Evolutionary conservation across 2,329 filamentous ascomycete species (phyloP).

Genomic region (Corynespora cassiicola): DNA sequence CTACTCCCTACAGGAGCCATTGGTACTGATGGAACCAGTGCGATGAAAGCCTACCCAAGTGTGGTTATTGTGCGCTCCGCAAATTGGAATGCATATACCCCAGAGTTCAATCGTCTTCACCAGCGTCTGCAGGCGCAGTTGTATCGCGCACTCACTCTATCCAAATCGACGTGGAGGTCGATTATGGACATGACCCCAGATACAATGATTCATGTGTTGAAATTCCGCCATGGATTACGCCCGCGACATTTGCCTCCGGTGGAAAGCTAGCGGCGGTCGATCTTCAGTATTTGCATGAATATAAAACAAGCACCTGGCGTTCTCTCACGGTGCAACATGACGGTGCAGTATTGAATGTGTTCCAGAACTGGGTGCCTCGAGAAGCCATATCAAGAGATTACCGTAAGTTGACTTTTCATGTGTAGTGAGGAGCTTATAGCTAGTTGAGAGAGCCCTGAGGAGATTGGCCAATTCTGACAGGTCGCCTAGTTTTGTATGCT

Average conservation of each 20-base stretch:
- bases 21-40: conserved; percentile 28
- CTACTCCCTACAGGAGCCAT: no score
- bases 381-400: conserved; percentile 25
- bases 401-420: no score
- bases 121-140: no score
- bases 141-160: neutral
- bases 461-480: no score
- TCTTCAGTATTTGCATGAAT: conserved; percentile 32
- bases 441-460: no score
- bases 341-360: conserved; percentile 22
- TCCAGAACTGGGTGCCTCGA: conserved; percentile 30
- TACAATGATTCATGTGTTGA: no score
- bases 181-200: no score
- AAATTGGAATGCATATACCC: conserved; percentile 32
- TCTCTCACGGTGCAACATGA: conserved; percentile 29
- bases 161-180: no score
- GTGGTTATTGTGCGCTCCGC: conserved; percentile 33
- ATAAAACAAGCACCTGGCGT: conserved; percentile 29
- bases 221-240: conserved; percentile 21
- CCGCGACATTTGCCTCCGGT: conserved; percentile 22
- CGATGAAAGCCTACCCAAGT: conserved; percentile 34
- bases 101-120: no score
- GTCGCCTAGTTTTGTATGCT: conserved; percentile 35
- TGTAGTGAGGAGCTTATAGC: no score
- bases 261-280: conserved; percentile 28